Evolutionary conservation across 192 early-diverging fungal species (phyloP), one percentile per base, ranked within the genome.

Genomic region (Umbelopsis sp.): DNA sequence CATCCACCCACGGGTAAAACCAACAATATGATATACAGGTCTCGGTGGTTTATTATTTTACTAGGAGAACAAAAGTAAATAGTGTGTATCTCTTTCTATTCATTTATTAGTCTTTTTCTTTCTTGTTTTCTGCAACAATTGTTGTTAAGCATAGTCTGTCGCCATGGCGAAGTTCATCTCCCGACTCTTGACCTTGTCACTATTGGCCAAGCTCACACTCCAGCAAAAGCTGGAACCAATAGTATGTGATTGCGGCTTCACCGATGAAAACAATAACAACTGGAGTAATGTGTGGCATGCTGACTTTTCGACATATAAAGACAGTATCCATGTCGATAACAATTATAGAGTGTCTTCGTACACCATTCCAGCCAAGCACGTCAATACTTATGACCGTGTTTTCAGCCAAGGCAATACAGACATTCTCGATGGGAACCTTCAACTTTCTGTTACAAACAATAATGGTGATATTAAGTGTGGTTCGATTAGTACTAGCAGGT

Each of bases 201-300:
- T 62, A 12, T 14, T 62, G 12, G 56, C 31, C 17, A 31, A 32
- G 29, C 6, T 34, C 29, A 62, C 56, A 2, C 29, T 29, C 17
- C 56, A 62, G 31, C 56, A 62, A 62, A 62, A 62, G 12, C 34
- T 62, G 31, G 71, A 76, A 65, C 68, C 75, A n/a, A 49, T 71
- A 5, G 43, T 72, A 4, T 72, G 75, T 31, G 75, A 77, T 52
- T 77, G 75, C 45, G 75, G 75, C 21, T 77, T 77, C 41, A 21
- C 49, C 26, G 71, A 77, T 49, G 75, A 77, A 69, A 65, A 44
- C 44, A 44, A 47, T 31, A 29, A 53, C 17, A 31, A 49, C 21
- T 77, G 75, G 75, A 11, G 50, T 3, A 50, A 72, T 52, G 45
- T 77, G 2, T 72, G 70, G 71, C 59, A 72, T 52, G 70, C 70